Conservation (phyloP, 2,329 filamentous ascomycete genomes). For the Ascochyta clinopodiicola region DNA sequence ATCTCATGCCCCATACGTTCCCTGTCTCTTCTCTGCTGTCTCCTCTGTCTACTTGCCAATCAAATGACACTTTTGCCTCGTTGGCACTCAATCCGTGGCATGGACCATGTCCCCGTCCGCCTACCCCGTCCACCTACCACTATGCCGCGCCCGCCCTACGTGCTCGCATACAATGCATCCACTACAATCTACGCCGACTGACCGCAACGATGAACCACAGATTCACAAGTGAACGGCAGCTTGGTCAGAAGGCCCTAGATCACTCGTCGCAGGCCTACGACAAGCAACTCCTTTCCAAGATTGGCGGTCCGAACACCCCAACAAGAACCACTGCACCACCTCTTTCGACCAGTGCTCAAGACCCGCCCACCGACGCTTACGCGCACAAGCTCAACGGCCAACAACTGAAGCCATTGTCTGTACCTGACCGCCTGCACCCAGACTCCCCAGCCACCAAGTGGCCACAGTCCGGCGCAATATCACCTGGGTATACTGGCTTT, state of each 20-base stretch:
- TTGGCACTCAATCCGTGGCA: constrained; percentile 5
- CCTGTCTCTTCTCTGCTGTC: constrained; percentile 2
- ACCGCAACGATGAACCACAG: constrained; percentile 45
- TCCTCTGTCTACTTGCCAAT: constrained; percentile 5
- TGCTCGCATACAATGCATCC: constrained; percentile 11
- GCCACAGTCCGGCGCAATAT: constrained; percentile 51
- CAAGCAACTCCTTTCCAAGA: constrained; percentile 67
- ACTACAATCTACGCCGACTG: constrained; percentile 15
- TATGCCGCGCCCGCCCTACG: background rate
- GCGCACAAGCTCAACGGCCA: constrained; percentile 52
- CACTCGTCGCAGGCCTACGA: constrained; percentile 68
- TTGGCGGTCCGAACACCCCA: constrained; percentile 65
- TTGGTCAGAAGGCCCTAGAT: constrained; percentile 64
- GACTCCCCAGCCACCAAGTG: constrained; percentile 52
- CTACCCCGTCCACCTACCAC: background rate
- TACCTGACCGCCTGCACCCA: constrained; percentile 51
- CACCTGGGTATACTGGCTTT: constrained; percentile 51
- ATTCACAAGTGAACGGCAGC: constrained; percentile 65
- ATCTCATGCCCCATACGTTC: constrained; percentile 9
- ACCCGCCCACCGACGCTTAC: constrained; percentile 45
- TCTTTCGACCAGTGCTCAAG: constrained; percentile 44
- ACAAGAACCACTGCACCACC: constrained; percentile 51
- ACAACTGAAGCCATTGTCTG: constrained; percentile 52
- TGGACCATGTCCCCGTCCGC: constrained; percentile 1
- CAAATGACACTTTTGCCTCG: constrained; percentile 5